These are phyloP conservation scores for Cymbidium sinense DNA, from an alignment of 106 monocot species.

Conservation along the genomic window DNA sequence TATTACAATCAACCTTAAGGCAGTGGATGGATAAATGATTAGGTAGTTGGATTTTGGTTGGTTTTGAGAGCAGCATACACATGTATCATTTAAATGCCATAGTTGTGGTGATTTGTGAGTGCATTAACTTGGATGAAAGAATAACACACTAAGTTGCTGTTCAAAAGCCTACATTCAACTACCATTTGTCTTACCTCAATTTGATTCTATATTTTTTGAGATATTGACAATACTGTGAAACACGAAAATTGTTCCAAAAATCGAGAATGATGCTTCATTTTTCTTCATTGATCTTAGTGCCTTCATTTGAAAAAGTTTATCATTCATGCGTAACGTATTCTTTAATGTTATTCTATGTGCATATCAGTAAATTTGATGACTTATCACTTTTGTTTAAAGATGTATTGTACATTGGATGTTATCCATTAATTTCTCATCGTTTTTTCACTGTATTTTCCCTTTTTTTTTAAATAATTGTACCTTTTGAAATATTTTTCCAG, in stretches of 20 bases:
- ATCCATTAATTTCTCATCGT: not conserved
- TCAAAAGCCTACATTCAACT: not conserved
- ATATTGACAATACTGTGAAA: not conserved
- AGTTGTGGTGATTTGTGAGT: not conserved
- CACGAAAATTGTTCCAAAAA: not conserved
- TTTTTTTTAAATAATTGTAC: too few relatives aligned
- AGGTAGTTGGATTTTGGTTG: too few relatives aligned
- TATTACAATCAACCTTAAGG: too few relatives aligned
- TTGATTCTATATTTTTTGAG: not conserved
- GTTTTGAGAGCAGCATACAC: too few relatives aligned
- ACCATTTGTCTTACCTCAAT: not conserved
- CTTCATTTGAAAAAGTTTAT: not conserved
- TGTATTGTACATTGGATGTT: not conserved
- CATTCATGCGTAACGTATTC: not conserved
- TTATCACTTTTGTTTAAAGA: not conserved
- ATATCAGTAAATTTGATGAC: not conserved
- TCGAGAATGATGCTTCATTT: not conserved
- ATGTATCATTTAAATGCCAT: too few relatives aligned
- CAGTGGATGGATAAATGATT: too few relatives aligned
- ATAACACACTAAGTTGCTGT: not conserved
- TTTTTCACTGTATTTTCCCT: not conserved
- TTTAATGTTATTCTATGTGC: not conserved
- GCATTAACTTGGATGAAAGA: not conserved
- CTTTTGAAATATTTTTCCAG: too few relatives aligned
- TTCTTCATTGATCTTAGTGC: not conserved